Percentiles rank a stretch among this genome's conserved stretches.
These are phyloP conservation scores for Chytridium lagenaria DNA, from an alignment of 371 early-diverging fungal species.

Conservation along the genomic window DNA sequence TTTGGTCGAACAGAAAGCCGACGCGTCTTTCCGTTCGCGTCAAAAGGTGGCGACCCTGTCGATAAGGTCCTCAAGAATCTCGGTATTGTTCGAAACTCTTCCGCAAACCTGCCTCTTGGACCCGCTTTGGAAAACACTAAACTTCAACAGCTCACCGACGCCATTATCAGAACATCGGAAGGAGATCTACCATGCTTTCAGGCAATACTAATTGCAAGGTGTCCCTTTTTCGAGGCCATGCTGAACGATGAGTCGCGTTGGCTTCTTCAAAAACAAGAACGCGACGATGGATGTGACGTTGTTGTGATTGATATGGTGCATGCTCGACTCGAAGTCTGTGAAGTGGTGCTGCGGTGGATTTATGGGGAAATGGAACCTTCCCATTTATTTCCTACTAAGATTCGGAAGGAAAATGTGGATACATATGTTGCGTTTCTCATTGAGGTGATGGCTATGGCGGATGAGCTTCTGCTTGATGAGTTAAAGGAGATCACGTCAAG, in stretches of 20 bases:
- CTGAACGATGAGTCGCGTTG: constrained; percentile 62
- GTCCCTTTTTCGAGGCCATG: constrained; percentile 68
- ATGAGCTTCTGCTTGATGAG: constrained; percentile 66
- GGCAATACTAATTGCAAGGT: constrained; percentile 57
- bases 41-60: not conserved
- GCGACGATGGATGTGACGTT: not conserved
- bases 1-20: not conserved
- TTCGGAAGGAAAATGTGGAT: not conserved
- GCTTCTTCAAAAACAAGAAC: constrained; percentile 50
- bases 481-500: constrained; percentile 64
- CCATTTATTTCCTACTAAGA: constrained; percentile 38
- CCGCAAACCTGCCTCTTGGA: not conserved
- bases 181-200: constrained; percentile 39
- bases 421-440: constrained; percentile 53
- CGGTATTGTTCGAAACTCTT: not conserved
- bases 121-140: not conserved
- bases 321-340: constrained; percentile 53
- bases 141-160: not conserved
- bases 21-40: not conserved
- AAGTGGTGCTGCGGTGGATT: constrained; percentile 58
- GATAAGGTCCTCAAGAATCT: not conserved
- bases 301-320: constrained; percentile 60
- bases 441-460: constrained; percentile 65
- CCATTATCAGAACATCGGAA: constrained; percentile 18
- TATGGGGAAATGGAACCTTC: constrained; percentile 58